These are phyloP conservation scores for Flaveria linearis DNA, from an alignment of 129 eudicot species.

Conservation along the genomic window DNA sequence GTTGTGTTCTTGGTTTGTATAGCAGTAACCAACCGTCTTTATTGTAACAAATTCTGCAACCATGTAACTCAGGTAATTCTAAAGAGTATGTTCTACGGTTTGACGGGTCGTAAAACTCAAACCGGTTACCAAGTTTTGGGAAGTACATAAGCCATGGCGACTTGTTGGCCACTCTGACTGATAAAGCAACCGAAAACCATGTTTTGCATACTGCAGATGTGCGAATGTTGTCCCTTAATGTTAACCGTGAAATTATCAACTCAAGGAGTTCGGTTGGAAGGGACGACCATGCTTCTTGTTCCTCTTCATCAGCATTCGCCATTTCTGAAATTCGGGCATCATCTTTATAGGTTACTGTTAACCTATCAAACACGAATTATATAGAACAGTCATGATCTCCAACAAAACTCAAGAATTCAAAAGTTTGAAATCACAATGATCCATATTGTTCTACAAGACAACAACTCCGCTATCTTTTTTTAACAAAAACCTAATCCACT, in stretches of 20 bases:
- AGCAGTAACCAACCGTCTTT: constrained; percentile 83
- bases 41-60: constrained; percentile 72
- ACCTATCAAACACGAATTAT: constrained; percentile 42
- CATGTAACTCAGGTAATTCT: constrained; percentile 70
- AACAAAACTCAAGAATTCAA: neutral
- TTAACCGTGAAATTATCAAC: constrained; percentile 52
- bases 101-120: constrained; percentile 78
- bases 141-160: constrained; percentile 95
- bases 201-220: constrained; percentile 79
- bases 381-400: neutral
- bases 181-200: constrained; percentile 66
- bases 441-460: no score
- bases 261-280: constrained; percentile 76
- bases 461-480: no score
- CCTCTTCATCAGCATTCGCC: constrained; percentile 35
- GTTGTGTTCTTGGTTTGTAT: constrained; percentile 63
- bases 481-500: no score
- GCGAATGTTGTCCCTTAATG: constrained; percentile 67
- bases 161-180: constrained; percentile 65
- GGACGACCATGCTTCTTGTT: constrained; percentile 49
- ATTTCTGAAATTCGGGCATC: constrained; percentile 26
- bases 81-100: constrained; percentile 62
- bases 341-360: constrained; percentile 40
- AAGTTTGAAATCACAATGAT: constrained; percentile 1
- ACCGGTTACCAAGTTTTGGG: constrained; percentile 68